These are phyloP conservation scores for Hyaloscypha finlandica DNA, from an alignment of 495 filamentous ascomycete genomes.

Conservation along the genomic window DNA sequence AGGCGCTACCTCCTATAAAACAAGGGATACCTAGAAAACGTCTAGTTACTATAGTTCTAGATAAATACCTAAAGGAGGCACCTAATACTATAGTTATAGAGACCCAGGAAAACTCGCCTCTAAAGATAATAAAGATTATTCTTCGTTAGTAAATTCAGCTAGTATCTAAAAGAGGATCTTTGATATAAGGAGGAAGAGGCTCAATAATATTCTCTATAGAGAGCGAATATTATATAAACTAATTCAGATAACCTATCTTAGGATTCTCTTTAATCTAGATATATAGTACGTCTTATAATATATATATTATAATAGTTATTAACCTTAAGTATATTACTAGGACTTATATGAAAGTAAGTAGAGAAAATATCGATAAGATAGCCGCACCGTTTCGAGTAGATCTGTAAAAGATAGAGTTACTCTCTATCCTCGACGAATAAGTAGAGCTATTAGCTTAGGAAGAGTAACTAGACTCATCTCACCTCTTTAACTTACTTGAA, in stretches of 20 bases:
- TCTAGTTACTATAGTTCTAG: too few relatives aligned
- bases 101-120: background rate
- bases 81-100: too few relatives aligned
- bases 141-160: conserved; percentile 6
- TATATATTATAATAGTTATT: conserved; percentile 21
- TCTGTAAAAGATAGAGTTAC: too few relatives aligned
- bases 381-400: background rate
- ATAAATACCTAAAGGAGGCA: too few relatives aligned
- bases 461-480: too few relatives aligned
- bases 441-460: too few relatives aligned
- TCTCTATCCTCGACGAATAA: too few relatives aligned
- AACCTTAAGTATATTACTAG: conserved; percentile 17
- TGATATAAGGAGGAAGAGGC: conserved; percentile 12
- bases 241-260: conserved; percentile 16
- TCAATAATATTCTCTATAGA: conserved; percentile 11
- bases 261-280: conserved; percentile 25
- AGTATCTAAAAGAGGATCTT: conserved; percentile 19
- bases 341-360: conserved; percentile 21
- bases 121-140: conserved; percentile 18
- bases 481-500: conserved; percentile 19
- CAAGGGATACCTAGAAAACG: too few relatives aligned
- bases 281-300: conserved; percentile 22
- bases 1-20: too few relatives aligned
- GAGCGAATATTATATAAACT: conserved; percentile 21
- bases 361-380: conserved; percentile 23